A percentile compares a stretch with the other conserved stretches of the same genome.
These are phyloP conservation scores for Solanum arcanum DNA, from an alignment of 257 asterid genomes.

Conservation along the genomic window DNA sequence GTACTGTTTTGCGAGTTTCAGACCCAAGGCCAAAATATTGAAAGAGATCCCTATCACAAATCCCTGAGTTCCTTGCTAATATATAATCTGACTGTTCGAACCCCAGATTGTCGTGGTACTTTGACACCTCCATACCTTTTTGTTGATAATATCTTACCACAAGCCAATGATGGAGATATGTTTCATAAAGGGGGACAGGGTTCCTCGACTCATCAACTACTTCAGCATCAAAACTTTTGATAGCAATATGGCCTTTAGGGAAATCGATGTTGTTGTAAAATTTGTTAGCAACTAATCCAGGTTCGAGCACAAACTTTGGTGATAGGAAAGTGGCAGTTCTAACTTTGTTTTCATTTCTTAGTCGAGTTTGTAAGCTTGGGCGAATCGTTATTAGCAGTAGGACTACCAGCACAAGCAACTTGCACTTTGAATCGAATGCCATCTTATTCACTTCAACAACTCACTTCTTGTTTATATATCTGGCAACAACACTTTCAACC, in stretches of 20 bases:
- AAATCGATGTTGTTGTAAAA: constrained; percentile 36
- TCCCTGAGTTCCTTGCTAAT: constrained; percentile 33
- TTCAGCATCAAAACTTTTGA: constrained; percentile 56
- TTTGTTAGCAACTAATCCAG: constrained; percentile 54
- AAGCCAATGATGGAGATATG: constrained; percentile 80
- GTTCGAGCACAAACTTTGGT: constrained; percentile 42
- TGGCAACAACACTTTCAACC: neutral
- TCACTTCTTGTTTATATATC: neutral
- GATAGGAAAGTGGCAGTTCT: constrained; percentile 47
- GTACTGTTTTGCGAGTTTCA: constrained; percentile 61
- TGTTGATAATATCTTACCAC: constrained; percentile 31
- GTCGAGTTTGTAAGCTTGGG: constrained; percentile 14
- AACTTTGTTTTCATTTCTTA: constrained; percentile 10
- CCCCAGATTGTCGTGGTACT: neutral
- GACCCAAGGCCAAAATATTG: constrained; percentile 90
- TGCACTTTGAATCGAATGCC: neutral
- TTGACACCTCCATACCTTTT: constrained; percentile 6
- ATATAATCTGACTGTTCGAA: constrained; percentile 19
- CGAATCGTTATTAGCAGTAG: constrained; percentile 1
- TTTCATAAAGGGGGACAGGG: constrained; percentile 55
- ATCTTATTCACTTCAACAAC: constrained; percentile 2
- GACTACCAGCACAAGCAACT: constrained; percentile 13
- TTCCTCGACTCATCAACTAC: constrained; percentile 53
- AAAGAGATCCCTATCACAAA: constrained; percentile 34
- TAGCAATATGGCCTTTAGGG: constrained; percentile 64